Conservation (phyloP, 495 filamentous ascomycete genomes). For the Astrothelium macrocarpum region DNA sequence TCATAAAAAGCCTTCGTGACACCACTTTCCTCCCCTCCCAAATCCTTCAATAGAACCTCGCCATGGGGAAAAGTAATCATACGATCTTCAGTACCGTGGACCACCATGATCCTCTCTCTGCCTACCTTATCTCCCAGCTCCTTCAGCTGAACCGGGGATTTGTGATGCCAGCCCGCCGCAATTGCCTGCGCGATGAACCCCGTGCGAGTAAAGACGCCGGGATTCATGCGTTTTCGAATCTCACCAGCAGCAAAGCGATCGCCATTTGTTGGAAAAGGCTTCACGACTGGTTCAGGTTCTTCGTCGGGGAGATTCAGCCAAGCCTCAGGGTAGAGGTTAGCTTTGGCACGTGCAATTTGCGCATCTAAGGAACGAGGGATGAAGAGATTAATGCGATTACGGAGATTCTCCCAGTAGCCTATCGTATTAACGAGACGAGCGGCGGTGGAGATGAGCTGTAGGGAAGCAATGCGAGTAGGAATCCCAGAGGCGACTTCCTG, state of each 20-base stretch:
- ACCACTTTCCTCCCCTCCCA: constrained; percentile 37
- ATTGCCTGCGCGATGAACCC: constrained; percentile 70
- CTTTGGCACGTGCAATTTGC: constrained; percentile 44
- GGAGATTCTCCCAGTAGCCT: constrained; percentile 53
- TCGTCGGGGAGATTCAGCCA: constrained; percentile 57
- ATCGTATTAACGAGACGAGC: constrained; percentile 56
- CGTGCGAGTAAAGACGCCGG: constrained; percentile 44
- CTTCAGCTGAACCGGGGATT: constrained; percentile 52
- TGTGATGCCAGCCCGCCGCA: constrained; percentile 72
- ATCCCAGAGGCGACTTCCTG: constrained; percentile 63
- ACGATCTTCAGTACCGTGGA: constrained; percentile 63
- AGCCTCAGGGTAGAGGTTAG: constrained; percentile 47
- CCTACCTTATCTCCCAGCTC: constrained; percentile 56
- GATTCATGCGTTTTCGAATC: constrained; percentile 52
- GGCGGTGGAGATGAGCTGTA: constrained; percentile 65
- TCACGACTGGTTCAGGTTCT: constrained; percentile 30
- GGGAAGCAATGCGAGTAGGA: constrained; percentile 51
- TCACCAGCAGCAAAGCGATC: constrained; percentile 73
- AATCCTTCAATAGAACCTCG: constrained; percentile 26
- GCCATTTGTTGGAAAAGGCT: constrained; percentile 60
- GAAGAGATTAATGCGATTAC: constrained; percentile 54
- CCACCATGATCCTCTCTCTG: constrained; percentile 58
- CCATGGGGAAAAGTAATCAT: constrained; percentile 62
- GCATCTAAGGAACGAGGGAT: constrained; percentile 57
- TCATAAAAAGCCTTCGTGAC: constrained; percentile 48